Percentiles rank a stretch among this genome's conserved stretches.
phyloP scores from a whole-genome alignment of 2,329 filamentous ascomycete genomes.

The Sporothrix curviconia region DNA sequence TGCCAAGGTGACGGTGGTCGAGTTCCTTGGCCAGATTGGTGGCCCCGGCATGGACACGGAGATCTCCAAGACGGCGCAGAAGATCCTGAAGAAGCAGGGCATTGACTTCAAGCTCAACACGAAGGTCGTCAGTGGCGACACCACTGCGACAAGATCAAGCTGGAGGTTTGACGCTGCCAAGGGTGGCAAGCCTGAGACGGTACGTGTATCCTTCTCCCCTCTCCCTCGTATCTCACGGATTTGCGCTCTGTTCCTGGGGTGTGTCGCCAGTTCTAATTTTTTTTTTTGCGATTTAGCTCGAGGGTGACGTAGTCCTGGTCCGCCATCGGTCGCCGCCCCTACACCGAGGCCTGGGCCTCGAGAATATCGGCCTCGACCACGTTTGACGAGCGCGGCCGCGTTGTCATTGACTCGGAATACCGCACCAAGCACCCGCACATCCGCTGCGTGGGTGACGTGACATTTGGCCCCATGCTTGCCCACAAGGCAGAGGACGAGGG shows the following conservation, averaged over 20 bases:
- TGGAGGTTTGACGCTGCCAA: slow-evolving; percentile 88
- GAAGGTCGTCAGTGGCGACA: slow-evolving; percentile 85
- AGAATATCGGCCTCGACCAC: slow-evolving; percentile 90
- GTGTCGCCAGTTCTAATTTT: no score
- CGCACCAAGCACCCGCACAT: slow-evolving; percentile 97
- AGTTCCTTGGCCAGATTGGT: slow-evolving; percentile 93
- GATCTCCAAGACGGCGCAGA: slow-evolving; percentile 84
- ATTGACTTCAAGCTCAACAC: slow-evolving; percentile 98
- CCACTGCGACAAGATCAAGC: slow-evolving; percentile 68
- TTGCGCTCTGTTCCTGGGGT: no score
- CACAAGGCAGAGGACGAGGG: slow-evolving; percentile 99
- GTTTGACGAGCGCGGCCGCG: slow-evolving; percentile 85
- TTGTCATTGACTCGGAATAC: slow-evolving; percentile 98
- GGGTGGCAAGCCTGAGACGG: slow-evolving; percentile 88
- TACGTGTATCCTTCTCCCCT: slow-evolving; percentile 37
- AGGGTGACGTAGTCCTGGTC: slow-evolving; percentile 91
- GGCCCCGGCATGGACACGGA: slow-evolving; percentile 96
- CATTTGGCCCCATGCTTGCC: slow-evolving; percentile 96
- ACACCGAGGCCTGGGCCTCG: slow-evolving; percentile 83
- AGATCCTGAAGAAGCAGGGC: slow-evolving; percentile 91
- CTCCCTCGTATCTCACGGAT: neutral
- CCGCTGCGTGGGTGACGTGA: slow-evolving; percentile 90
- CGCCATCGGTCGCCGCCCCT: slow-evolving; percentile 94
- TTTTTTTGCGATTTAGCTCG: slow-evolving; percentile 51
- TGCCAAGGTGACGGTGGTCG: slow-evolving; percentile 90